A percentile compares a stretch with the other conserved stretches of the same genome.
phyloP scores from a whole-genome alignment of 2,329 filamentous ascomycete genomes.

The Hortaea werneckii region DNA sequence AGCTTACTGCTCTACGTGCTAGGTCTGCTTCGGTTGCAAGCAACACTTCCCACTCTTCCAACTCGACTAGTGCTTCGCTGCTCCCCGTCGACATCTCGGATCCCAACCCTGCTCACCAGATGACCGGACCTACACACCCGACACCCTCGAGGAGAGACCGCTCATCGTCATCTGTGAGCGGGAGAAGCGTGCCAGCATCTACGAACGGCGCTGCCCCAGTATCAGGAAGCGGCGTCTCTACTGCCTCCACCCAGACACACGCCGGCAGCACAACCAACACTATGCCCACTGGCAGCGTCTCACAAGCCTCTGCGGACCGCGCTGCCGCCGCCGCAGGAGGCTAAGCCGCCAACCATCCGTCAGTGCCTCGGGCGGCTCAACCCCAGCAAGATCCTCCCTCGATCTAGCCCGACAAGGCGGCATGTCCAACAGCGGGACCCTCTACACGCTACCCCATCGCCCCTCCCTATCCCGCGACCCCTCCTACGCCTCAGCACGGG shows the following conservation, averaged over 20 bases:
- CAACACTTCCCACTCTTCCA: slow-evolving; percentile 44
- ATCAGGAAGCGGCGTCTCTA: slow-evolving; percentile 4
- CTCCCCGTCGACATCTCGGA: slow-evolving; percentile 37
- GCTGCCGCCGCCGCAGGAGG: slow-evolving; percentile 20
- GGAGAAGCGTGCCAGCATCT: slow-evolving; percentile 17
- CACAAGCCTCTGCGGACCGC: slow-evolving; percentile 27
- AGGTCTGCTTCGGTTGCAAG: slow-evolving; percentile 53
- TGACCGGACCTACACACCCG: slow-evolving; percentile 41
- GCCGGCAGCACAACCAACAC: slow-evolving; percentile 10
- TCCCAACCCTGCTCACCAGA: slow-evolving; percentile 33
- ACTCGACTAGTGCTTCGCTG: slow-evolving; percentile 38
- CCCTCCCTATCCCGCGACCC: slow-evolving; percentile 23
- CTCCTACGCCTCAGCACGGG: slow-evolving; percentile 12
- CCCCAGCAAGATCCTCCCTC: slow-evolving; percentile 23
- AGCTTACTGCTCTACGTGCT: slow-evolving; percentile 72
- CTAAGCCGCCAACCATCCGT: slow-evolving; percentile 25
- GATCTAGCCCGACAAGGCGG: slow-evolving; percentile 15
- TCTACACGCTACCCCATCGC: slow-evolving; percentile 22
- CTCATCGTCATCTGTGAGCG: slow-evolving; percentile 21
- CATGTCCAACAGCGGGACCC: slow-evolving; percentile 3
- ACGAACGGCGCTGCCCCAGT: slow-evolving; percentile 5
- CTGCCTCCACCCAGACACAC: slow-evolving; percentile 12
- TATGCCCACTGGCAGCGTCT: slow-evolving; percentile 15
- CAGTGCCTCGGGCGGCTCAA: slow-evolving; percentile 24
- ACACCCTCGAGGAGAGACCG: slow-evolving; percentile 44